Evolutionary conservation across 192 early-diverging fungal genomes (phyloP).

Genomic region (Coemansia sp.): DNA sequence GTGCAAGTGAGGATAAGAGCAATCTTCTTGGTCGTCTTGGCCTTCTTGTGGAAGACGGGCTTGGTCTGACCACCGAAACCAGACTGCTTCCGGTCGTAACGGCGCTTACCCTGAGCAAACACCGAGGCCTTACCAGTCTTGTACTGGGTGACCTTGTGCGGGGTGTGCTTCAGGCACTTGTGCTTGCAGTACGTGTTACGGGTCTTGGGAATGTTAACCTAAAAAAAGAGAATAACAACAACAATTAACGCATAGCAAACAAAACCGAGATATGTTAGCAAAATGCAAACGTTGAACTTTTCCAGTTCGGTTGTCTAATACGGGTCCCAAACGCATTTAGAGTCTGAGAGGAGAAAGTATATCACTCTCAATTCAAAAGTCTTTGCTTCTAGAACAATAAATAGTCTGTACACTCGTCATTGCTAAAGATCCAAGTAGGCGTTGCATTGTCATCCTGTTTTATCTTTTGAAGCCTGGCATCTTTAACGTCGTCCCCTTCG

Average conservation of each 20-base stretch:
- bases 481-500: too few relatives aligned
- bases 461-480: too few relatives aligned
- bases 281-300: not conserved
- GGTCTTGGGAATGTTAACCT: constrained; percentile 99
- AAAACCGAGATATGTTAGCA: not conserved
- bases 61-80: constrained; percentile 99
- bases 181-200: constrained; percentile 99
- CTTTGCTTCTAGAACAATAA: too few relatives aligned
- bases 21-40: constrained; percentile 99
- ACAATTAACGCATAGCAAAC: not conserved
- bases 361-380: too few relatives aligned
- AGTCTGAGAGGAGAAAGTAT: too few relatives aligned
- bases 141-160: constrained; percentile 99
- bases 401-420: too few relatives aligned
- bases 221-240: constrained; percentile 4
- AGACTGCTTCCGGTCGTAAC: constrained; percentile 98
- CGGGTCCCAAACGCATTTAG: too few relatives aligned
- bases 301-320: not conserved
- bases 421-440: too few relatives aligned
- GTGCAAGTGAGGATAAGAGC: constrained; percentile 98
- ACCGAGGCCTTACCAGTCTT: constrained; percentile 99
- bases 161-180: constrained; percentile 98
- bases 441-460: too few relatives aligned
- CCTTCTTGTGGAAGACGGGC: constrained; percentile 99
- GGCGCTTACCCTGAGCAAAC: constrained; percentile 98